phyloP scores from a whole-genome alignment of 1,284 basidiomycete species.

The Leccinum laetum region DNA sequence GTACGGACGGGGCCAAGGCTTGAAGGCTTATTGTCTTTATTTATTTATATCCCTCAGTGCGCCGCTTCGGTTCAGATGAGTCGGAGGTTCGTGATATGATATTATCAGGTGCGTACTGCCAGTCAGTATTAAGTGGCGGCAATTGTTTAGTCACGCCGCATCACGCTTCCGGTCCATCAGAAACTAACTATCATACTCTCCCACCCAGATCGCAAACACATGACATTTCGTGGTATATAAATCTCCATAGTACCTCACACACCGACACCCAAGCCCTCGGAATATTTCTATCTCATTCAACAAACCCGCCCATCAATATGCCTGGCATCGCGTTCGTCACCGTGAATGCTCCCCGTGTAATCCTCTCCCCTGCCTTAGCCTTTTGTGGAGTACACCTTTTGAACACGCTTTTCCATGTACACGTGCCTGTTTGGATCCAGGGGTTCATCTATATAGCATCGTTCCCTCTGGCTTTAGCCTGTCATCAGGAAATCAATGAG shows the following conservation, averaged over 20 bases:
- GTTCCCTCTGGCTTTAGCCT: conserved; percentile 27
- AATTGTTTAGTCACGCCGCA: too few relatives aligned
- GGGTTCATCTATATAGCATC: conserved; percentile 21
- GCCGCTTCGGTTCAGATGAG: neutral
- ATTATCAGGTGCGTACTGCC: neutral
- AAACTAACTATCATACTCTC: neutral
- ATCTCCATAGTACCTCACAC: neutral
- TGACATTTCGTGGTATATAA: conserved; percentile 15
- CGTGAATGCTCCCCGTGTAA: conserved; percentile 19
- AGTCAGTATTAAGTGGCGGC: neutral
- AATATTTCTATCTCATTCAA: neutral
- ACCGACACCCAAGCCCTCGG: neutral
- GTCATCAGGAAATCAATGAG: neutral
- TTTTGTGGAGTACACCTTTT: conserved; percentile 15
- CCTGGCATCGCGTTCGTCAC: conserved; percentile 29
- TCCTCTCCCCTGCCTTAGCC: conserved; percentile 18
- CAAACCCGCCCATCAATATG: conserved; percentile 10
- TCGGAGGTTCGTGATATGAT: neutral
- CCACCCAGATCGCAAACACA: conserved; percentile 7
- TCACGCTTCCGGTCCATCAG: too few relatives aligned
- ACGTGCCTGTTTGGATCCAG: conserved; percentile 20
- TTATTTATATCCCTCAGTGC: neutral
- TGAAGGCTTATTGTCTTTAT: neutral
- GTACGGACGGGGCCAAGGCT: neutral
- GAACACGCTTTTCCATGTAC: neutral